Conservation (phyloP, 306 rosid species). For the Pterocarpus macrocarpus region DNA sequence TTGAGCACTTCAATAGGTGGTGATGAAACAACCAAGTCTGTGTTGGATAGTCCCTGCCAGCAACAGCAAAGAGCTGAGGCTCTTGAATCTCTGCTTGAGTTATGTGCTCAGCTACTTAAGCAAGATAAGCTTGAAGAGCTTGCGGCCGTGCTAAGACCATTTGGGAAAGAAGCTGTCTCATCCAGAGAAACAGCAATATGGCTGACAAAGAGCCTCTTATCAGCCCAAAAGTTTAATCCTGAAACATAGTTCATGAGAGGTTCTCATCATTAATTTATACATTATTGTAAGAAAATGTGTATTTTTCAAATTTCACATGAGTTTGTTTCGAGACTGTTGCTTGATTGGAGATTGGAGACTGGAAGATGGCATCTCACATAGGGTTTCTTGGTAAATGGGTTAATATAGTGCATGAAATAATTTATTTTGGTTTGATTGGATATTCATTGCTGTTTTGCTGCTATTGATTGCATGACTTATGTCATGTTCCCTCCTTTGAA, state of each 20-base stretch:
- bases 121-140: constrained; percentile 93
- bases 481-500: neutral
- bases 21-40: constrained; percentile 57
- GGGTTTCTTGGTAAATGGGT: constrained; percentile 51
- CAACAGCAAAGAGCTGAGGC: constrained; percentile 89
- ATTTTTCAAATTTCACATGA: constrained; percentile 42
- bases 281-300: constrained; percentile 48
- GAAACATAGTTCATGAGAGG: constrained; percentile 55
- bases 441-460: neutral
- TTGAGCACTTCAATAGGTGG: constrained; percentile 45
- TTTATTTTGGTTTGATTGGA: constrained; percentile 22
- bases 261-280: constrained; percentile 48
- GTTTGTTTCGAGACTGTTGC: constrained; percentile 54
- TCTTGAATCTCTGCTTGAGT: constrained; percentile 84
- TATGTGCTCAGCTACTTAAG: constrained; percentile 86
- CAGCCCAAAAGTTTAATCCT: constrained; percentile 72
- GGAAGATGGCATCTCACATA: constrained; percentile 46
- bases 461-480: constrained; percentile 13
- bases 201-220: constrained; percentile 87
- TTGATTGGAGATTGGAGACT: constrained; percentile 55
- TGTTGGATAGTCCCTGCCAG: constrained; percentile 63
- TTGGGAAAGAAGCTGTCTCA: constrained; percentile 82
- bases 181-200: constrained; percentile 95
- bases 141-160: constrained; percentile 82
- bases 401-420: constrained; percentile 42